Base-by-base conservation (phyloP, 148 eudicot genomes). In the Rhododendron kiyosumense region DNA sequence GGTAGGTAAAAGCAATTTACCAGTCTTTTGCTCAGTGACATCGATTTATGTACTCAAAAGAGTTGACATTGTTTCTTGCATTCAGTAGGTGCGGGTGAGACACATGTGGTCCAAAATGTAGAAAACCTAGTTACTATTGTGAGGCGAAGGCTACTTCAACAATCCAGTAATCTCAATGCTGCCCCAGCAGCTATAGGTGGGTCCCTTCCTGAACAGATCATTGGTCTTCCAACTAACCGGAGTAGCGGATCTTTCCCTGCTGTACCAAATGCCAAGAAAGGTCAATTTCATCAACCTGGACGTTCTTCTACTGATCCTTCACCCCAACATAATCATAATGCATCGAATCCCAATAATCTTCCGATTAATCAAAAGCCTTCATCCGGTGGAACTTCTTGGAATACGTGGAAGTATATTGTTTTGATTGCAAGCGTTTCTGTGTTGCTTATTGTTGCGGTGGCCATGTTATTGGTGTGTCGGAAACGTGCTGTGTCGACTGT, bases 161-260 rank as follows among this genome's bases (percentile, higher is more conserved):
- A 94, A 89, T 89, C 98, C 32, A 91, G 87, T 80, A 96, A 97
- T 83, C 90, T 97, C 13, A 91, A 90, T 79, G 98, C 95, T 86
- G 63, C 88, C 54, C 91, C 94, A 38, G 85, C 89, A 45, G 84
- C 89, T 75, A 86, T 81, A 52, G 86, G 26, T 43, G 88, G 75
- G 73, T 57, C 67, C 26, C 92, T 90, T 17, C 80, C 86, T 59
- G 38, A 41, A 45, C 85, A 88, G 52, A 80, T 81, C 24, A 63
- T 15, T 85, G 81, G 93, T 78, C 57, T 86, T 69, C 94, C 97
- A 65, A 86, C 87, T 84, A 86, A 86, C 73, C 90, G 90, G 83
- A 94, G 99, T 79, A 97, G 99, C 79, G 99, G 99, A 22, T 91
- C 98, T 77, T 94, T 92, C 82, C 93, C 98, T 74, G 99, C 98